A percentile compares a stretch with the other conserved stretches of the same genome.
These are phyloP conservation scores for Fusarium sp. DNA, from an alignment of 2,329 filamentous ascomycete species.

Conservation along the genomic window DNA sequence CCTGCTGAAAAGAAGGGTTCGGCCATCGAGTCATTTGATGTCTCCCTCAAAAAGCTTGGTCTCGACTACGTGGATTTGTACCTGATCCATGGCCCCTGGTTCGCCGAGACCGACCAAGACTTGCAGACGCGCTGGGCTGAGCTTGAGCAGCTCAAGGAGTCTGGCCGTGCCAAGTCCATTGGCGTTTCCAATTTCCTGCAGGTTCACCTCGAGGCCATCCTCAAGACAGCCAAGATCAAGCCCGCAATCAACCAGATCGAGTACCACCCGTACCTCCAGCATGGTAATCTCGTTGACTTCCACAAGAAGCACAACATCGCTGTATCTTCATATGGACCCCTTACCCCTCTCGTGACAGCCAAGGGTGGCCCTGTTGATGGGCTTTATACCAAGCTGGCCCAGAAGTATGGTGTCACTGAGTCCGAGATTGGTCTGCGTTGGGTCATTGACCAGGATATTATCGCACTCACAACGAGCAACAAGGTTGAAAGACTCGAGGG, in stretches of 20 bases:
- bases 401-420: conserved; percentile 71
- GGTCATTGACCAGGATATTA: conserved; percentile 72
- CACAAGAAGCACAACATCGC: conserved; percentile 72
- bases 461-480: conserved; percentile 72
- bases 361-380: conserved; percentile 68
- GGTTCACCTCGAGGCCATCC: conserved; percentile 68
- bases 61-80: conserved; percentile 83
- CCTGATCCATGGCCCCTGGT: conserved; percentile 73
- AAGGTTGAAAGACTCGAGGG: conserved; percentile 71
- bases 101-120: conserved; percentile 63
- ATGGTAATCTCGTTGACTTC: conserved; percentile 71
- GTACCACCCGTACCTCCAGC: conserved; percentile 83
- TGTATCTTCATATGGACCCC: conserved; percentile 68
- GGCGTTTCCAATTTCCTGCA: conserved; percentile 83
- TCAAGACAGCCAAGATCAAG: conserved; percentile 71
- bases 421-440: conserved; percentile 73
- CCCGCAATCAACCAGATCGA: conserved; percentile 88
- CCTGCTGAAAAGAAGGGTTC: conserved; percentile 57
- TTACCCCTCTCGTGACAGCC: conserved; percentile 66
- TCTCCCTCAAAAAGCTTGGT: conserved; percentile 76
- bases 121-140: conserved; percentile 74
- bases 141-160: conserved; percentile 76
- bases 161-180: conserved; percentile 78
- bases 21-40: conserved; percentile 68
- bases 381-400: conserved; percentile 65